phyloP scores from a whole-genome alignment of 139 green algal species.

The Ettlia oleoabundans region DNA sequence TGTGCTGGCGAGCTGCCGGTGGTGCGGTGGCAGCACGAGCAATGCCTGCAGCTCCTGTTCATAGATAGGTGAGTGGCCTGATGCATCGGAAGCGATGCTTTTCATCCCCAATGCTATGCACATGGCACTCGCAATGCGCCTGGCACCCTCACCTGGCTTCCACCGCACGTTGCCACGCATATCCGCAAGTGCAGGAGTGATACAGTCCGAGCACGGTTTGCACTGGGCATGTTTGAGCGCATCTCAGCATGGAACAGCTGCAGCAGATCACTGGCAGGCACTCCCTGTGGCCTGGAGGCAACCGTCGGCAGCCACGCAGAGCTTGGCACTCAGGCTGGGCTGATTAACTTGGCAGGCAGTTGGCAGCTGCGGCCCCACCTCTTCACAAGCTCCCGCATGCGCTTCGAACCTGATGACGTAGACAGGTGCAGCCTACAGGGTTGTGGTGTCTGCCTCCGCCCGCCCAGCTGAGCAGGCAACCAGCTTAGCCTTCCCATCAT shows the following conservation, averaged over 20 bases:
- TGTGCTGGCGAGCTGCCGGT: neutral
- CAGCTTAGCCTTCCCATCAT: too few relatives aligned
- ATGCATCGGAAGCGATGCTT: too few relatives aligned
- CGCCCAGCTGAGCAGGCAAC: too few relatives aligned
- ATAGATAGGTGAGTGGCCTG: neutral
- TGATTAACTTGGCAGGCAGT: neutral
- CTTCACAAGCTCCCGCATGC: conserved; percentile 7
- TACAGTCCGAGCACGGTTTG: conserved; percentile 6
- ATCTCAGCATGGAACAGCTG: neutral
- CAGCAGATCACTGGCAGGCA: conserved; percentile 1
- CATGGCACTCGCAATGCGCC: neutral
- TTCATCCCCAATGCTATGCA: too few relatives aligned
- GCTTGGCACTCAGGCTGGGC: conserved; percentile 14
- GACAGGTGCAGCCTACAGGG: conserved; percentile 32
- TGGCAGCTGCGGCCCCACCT: conserved; percentile 32
- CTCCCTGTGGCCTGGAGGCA: conserved; percentile 4
- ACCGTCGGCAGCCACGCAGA: neutral
- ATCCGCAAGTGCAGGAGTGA: neutral
- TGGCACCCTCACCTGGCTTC: neutral
- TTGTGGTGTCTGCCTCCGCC: too few relatives aligned
- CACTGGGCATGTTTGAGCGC: conserved; percentile 24
- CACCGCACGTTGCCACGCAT: too few relatives aligned
- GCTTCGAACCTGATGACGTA: conserved; percentile 20
- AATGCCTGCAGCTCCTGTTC: conserved; percentile 5
- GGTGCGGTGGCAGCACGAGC: neutral